These are phyloP conservation scores for Arthrinium puccinioides DNA, from an alignment of 2,329 filamentous ascomycete species.

Conservation along the genomic window DNA sequence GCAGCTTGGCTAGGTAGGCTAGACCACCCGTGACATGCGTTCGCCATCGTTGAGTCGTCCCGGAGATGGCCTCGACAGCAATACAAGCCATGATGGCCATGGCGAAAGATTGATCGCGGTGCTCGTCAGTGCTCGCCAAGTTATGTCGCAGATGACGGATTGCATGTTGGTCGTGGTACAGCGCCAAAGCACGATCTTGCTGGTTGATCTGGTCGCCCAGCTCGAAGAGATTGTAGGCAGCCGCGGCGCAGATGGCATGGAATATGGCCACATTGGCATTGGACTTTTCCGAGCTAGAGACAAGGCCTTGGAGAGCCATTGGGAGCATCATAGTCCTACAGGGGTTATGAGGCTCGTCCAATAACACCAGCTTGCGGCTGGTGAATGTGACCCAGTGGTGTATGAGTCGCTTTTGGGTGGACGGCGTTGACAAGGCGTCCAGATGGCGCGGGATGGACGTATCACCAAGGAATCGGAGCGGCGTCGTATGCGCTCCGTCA, in stretches of 20 bases:
- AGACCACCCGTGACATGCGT: constrained; percentile 15
- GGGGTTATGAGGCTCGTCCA: constrained; percentile 16
- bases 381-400: constrained; percentile 19
- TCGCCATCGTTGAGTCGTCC: constrained; percentile 13
- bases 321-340: constrained; percentile 18
- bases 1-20: constrained; percentile 12
- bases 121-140: constrained; percentile 10
- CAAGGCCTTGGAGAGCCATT: constrained; percentile 15
- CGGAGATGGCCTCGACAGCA: constrained; percentile 16
- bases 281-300: constrained; percentile 9
- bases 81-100: constrained; percentile 33
- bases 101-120: constrained; percentile 25
- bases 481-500: no score
- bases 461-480: no score
- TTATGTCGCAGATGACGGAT: constrained; percentile 15
- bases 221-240: constrained; percentile 31
- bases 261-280: constrained; percentile 15
- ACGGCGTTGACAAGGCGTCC: constrained; percentile 10
- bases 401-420: constrained; percentile 14
- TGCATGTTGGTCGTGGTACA: constrained; percentile 14
- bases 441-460: constrained; percentile 12
- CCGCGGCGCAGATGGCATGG: constrained; percentile 26
- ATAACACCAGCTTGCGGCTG: constrained; percentile 15
- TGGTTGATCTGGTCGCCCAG: constrained; percentile 19
- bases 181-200: constrained; percentile 11